Base-by-base conservation (phyloP, 305 asterid genomes). In the Stenogyne calaminthoides region DNA sequence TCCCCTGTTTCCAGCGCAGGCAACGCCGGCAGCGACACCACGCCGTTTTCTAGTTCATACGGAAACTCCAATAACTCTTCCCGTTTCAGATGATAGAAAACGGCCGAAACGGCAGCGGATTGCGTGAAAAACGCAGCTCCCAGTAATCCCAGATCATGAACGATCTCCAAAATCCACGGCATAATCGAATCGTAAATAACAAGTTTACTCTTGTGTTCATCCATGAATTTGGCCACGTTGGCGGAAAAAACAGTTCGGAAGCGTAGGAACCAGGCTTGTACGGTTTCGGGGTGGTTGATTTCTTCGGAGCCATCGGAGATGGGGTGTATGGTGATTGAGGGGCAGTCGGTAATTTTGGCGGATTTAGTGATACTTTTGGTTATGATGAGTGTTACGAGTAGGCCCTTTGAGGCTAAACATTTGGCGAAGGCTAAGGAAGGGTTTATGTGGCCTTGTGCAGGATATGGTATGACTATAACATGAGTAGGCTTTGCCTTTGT, bases 81-180 rank as follows among this genome's bases (percentile, higher is more conserved):
- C n/a, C n/a, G n/a, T n/a, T n/a, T n/a, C n/a, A n/a, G n/a, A n/a
- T n/a, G n/a, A n/a, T n/a, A n/a, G n/a, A n/a, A 73, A 0, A 82
- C 3, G 0, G 83, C 78, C 4, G 59, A n/a, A n/a, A n/a, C n/a
- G n/a, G n/a, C n/a, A n/a, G n/a, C n/a, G n/a, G n/a, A n/a, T n/a
- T n/a, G n/a, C n/a, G n/a, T n/a, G n/a, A n/a, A n/a, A n/a, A n/a
- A n/a, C n/a, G n/a, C n/a, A n/a, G n/a, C n/a, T n/a, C n/a, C 81
- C n/a, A 44, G 77, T 3, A 82, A 20, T 0, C n/a, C n/a, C n/a
- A n/a, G n/a, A n/a, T n/a, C n/a, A n/a, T n/a, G 81, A 4, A 82
- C 86, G 4, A 82, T 49, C 19, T 77, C 86, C 60, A 74, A 55
- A 56, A 72, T 49, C 84, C 84, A 82, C 22, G 86, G 84, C 73